Percentiles rank a stretch among this genome's conserved stretches.
Evolutionary conservation across 176 grass and related monocot genomes (phyloP).

Genomic region (bread wheat (Triticum aestivum)): DNA sequence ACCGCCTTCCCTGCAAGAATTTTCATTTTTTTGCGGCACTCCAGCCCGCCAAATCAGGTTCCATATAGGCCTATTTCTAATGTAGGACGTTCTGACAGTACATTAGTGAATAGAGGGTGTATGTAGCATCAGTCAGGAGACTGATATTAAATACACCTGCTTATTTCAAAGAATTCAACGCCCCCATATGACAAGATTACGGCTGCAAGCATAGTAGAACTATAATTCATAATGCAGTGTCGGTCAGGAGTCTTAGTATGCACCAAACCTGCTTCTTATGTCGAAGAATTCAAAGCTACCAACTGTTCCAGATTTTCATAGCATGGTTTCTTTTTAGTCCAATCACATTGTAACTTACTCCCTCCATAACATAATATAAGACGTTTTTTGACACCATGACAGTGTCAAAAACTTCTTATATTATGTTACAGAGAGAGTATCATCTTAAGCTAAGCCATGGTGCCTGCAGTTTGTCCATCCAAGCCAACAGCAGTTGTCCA

Average conservation of each 20-base stretch:
- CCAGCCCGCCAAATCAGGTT: too few species aligned
- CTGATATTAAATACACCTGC: not conserved
- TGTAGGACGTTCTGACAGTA: too few species aligned
- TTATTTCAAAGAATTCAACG: not conserved
- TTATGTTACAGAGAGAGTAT: too few species aligned
- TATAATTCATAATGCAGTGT: not conserved
- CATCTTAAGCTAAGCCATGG: not conserved
- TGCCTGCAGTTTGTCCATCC: not conserved
- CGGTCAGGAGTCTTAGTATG: not conserved
- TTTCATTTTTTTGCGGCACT: too few species aligned
- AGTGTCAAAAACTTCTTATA: too few species aligned
- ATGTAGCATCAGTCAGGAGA: not conserved
- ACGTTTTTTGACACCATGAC: too few species aligned
- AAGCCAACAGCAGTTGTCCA: not conserved
- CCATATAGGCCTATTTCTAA: too few species aligned
- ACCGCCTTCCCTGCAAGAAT: too few species aligned
- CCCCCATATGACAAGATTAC: not conserved
- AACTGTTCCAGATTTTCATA: not conserved
- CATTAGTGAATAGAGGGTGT: too few species aligned
- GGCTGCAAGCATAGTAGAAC: not conserved
- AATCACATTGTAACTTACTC: not conserved
- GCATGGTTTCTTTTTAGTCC: not conserved
- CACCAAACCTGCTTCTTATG: not conserved
- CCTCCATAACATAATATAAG: too few species aligned
- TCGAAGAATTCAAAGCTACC: not conserved